Percentiles rank a stretch among this genome's conserved stretches.
Conservation (phyloP, 1,284 basidiomycete genomes). For the Coniferiporia weirii region DNA sequence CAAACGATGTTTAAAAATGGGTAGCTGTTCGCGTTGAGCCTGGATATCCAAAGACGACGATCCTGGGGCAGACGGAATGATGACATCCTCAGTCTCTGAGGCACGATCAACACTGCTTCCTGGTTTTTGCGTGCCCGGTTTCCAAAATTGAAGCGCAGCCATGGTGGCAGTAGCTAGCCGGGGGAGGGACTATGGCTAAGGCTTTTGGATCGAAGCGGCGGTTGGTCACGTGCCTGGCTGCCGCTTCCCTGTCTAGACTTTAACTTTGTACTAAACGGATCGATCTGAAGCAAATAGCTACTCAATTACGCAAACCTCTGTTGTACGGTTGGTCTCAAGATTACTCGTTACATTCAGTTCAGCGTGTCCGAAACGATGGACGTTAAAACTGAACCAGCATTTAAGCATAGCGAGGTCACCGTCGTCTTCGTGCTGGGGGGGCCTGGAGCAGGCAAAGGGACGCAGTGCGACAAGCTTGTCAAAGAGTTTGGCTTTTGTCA, state of each 20-base stretch:
- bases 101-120: slow-evolving; percentile 86
- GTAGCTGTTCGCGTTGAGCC: slow-evolving; percentile 73
- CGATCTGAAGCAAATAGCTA: too few relatives aligned
- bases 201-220: too few relatives aligned
- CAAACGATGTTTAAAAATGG: slow-evolving; percentile 83
- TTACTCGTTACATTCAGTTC: background rate
- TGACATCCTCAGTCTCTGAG: slow-evolving; percentile 65
- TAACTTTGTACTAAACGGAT: too few relatives aligned
- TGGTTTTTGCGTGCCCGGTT: slow-evolving; percentile 79
- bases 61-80: slow-evolving; percentile 62
- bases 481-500: slow-evolving; percentile 88
- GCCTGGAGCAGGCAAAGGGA: slow-evolving; percentile 97
- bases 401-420: slow-evolving; percentile 72
- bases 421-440: slow-evolving; percentile 97
- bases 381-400: slow-evolving; percentile 39
- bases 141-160: slow-evolving; percentile 58
- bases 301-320: too few relatives aligned
- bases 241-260: too few relatives aligned
- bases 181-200: background rate
- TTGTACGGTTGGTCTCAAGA: too few relatives aligned
- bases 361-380: background rate
- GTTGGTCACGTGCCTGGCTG: too few relatives aligned
- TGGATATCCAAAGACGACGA: slow-evolving; percentile 58
- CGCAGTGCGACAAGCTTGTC: slow-evolving; percentile 90
- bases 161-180: background rate